phyloP scores from a whole-genome alignment of 495 filamentous ascomycete species.

The Baudoinia panamericana region DNA sequence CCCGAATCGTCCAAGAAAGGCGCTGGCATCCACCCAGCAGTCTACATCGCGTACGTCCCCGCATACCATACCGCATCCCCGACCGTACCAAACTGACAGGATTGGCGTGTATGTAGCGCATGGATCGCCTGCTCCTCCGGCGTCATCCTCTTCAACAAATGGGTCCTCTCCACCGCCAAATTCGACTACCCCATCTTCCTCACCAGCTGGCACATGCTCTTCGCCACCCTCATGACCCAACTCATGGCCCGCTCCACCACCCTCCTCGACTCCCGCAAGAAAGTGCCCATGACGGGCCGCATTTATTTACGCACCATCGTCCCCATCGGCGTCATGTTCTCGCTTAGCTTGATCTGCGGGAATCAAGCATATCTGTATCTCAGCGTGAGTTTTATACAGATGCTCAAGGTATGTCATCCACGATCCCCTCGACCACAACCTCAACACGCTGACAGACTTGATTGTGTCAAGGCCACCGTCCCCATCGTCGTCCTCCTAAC shows the following conservation, averaged over 20 bases:
- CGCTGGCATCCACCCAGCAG: slow-evolving; percentile 60
- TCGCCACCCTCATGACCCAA: slow-evolving; percentile 85
- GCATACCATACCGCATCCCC: not conserved
- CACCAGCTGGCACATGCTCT: slow-evolving; percentile 84
- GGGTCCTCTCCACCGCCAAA: slow-evolving; percentile 68
- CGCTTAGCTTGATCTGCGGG: slow-evolving; percentile 83
- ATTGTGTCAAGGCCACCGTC: slow-evolving; percentile 61
- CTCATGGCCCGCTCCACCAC: slow-evolving; percentile 72
- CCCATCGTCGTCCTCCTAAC: slow-evolving; percentile 79
- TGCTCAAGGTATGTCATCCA: slow-evolving; percentile 63
- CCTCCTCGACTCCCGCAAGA: slow-evolving; percentile 77
- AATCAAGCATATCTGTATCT: slow-evolving; percentile 89
- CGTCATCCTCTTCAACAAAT: slow-evolving; percentile 98
- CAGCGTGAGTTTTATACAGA: slow-evolving; percentile 91
- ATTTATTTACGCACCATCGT: slow-evolving; percentile 86
- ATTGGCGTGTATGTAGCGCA: too few species aligned
- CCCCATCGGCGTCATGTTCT: slow-evolving; percentile 87
- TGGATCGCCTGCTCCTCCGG: slow-evolving; percentile 89
- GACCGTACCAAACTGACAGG: too few species aligned
- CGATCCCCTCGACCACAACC: not conserved
- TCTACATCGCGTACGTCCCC: slow-evolving; percentile 73
- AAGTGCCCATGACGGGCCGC: slow-evolving; percentile 83
- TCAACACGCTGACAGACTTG: too few species aligned
- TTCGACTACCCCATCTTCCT: slow-evolving; percentile 64
- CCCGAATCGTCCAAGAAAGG: slow-evolving; percentile 46